Conservation (phyloP, 148 eudicot species). For the Pouteria glomerata region DNA sequence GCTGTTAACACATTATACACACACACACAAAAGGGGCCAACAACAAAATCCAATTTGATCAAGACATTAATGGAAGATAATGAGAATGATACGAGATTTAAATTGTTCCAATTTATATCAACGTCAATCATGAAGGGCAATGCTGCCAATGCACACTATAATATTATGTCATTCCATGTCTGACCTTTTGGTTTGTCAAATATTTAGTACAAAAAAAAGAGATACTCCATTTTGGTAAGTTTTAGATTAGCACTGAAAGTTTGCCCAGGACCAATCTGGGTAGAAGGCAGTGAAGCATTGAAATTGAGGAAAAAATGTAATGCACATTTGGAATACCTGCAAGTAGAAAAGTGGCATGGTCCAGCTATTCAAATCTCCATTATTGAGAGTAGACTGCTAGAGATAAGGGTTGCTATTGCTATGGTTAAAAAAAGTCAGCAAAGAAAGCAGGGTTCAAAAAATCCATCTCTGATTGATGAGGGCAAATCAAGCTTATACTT, state of each 20-base stretch:
- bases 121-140: not conserved
- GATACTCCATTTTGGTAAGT: not conserved
- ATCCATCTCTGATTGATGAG: not conserved
- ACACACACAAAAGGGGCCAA: constrained; percentile 15
- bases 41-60: not conserved
- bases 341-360: not conserved
- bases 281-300: not conserved
- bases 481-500: not conserved
- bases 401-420: not conserved
- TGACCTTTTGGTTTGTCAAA: not conserved
- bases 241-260: not conserved
- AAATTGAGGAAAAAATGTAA: not conserved
- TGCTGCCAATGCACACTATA: not conserved
- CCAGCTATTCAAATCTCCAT: not conserved
- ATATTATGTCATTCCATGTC: not conserved
- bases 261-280: not conserved
- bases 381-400: not conserved
- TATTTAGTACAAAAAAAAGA: not conserved
- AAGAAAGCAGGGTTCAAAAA: not conserved
- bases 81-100: not conserved
- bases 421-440: not conserved
- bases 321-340: not conserved
- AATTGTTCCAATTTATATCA: not conserved
- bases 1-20: constrained; percentile 50
- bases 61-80: not conserved